Percentiles rank a stretch among this genome's conserved stretches.
These are phyloP conservation scores for Hypholoma sublateritium DNA, from an alignment of 768 basidiomycete species.

Conservation along the genomic window DNA sequence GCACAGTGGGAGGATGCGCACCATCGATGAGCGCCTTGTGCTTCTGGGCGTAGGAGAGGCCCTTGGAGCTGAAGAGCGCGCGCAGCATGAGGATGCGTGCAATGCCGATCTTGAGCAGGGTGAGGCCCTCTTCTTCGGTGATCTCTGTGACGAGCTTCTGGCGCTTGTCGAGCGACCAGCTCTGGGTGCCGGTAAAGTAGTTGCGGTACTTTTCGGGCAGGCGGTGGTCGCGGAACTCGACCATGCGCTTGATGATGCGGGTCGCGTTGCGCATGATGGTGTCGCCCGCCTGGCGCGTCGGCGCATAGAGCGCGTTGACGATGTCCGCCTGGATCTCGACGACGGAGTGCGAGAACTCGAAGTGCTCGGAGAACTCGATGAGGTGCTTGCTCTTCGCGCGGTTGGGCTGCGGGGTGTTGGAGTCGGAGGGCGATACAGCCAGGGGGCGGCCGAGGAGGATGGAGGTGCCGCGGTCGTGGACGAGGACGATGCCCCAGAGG, in stretches of 20 bases:
- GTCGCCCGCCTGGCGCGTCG: conserved; percentile 68
- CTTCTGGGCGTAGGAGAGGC: conserved; percentile 62
- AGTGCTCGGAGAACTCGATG: conserved; percentile 74
- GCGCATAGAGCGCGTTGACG: conserved; percentile 82
- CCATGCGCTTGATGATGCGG: conserved; percentile 77
- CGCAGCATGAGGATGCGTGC: conserved; percentile 75
- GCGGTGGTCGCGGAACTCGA: conserved; percentile 58
- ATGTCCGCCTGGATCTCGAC: conserved; percentile 88
- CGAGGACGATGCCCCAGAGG: conserved; percentile 81
- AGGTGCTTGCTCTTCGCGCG: conserved; percentile 40
- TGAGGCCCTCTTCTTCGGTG: conserved; percentile 79
- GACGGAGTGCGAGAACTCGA: conserved; percentile 71
- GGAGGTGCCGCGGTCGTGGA: conserved; percentile 87
- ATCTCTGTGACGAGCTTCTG: conserved; percentile 70
- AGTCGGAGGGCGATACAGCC: conserved; percentile 79
- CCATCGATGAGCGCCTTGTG: conserved; percentile 78
- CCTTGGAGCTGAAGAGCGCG: conserved; percentile 77
- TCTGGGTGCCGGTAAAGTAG: conserved; percentile 79
- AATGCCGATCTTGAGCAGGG: conserved; percentile 81
- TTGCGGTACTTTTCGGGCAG: conserved; percentile 71
- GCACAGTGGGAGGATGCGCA: conserved; percentile 28
- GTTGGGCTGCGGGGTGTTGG: conserved; percentile 74
- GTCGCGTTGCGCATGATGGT: conserved; percentile 74
- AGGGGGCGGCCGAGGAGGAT: conserved; percentile 85
- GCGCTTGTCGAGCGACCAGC: conserved; percentile 68